Evolutionary conservation across 176 grass and related monocot genomes (phyloP), one percentile per base, ranked within the genome.

Genomic region (Oryza glaberrima): DNA sequence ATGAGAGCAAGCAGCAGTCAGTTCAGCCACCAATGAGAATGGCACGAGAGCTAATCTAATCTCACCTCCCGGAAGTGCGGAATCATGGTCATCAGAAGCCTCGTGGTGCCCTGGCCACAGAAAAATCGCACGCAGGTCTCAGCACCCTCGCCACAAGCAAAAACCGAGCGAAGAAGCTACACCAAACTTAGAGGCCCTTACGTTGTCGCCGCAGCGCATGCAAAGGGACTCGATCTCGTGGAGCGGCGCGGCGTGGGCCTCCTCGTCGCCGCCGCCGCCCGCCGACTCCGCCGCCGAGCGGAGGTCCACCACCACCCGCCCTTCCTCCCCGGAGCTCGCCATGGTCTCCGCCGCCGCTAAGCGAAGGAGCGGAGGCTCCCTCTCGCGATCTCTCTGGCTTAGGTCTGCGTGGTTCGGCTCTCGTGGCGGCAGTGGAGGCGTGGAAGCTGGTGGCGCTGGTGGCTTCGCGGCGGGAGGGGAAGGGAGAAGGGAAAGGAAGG

Each of bases 141-240:
- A 84, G 23, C 36, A 92, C 30, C 4, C 4, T 6, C 19, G 6
- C 19, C 2, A 32, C 63, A 69, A 28, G 16, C 32, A 26, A 70
- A 44, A 70, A 44, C 36, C 9, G 44, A 67, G 23, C 22, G 66
- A 20, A 20, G 58, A 20, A 20, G 65, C 4, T 49, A 66, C 34
- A 23, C 4, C n/a, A 41, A 41, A 41, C 40, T 41, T 16, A 65
- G 34, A 23, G 75, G 61, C 34, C 60, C 83, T 94, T 87, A 98
- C 96, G 89, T 94, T 98, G 71, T 94, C 75, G 43, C 83, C 77
- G 73, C 96, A 98, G 68, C 96, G 91, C 96, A 98, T 98, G 89
- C 96, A 98, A 23, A 98, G 96, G 70, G 96, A 95, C 81, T 95
- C 96, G 9, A 98, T 88, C 86, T 95, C 69, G 67, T 94, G 93